Evolutionary conservation across 2,329 filamentous ascomycete genomes (phyloP).

Genomic region (Sordariomycetes sp.): DNA sequence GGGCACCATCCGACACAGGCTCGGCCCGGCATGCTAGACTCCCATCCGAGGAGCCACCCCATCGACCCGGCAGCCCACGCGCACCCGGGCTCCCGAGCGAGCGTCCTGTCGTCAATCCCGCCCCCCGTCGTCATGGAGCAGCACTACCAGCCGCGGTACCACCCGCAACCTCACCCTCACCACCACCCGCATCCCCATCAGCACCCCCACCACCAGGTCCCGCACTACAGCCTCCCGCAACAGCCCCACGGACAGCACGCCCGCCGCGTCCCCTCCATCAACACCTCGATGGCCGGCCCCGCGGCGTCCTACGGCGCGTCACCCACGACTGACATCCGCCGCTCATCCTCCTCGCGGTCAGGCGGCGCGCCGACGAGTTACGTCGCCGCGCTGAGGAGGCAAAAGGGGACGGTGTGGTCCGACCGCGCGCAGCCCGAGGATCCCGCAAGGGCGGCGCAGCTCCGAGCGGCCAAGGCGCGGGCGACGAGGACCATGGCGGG

Average conservation of each 20-base stretch:
- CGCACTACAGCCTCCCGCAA: conserved; percentile 9
- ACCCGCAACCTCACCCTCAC: conserved; percentile 3
- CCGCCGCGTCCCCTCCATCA: conserved; percentile 46
- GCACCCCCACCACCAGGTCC: neutral
- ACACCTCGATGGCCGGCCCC: conserved; percentile 53
- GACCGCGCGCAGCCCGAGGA: conserved; percentile 90
- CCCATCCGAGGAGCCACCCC: conserved; percentile 12
- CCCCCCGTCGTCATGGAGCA: conserved; percentile 5
- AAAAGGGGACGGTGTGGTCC: conserved; percentile 98
- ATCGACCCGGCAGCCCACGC: conserved; percentile 24
- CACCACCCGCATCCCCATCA: neutral
- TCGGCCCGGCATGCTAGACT: conserved; percentile 6
- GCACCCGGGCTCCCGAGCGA: conserved; percentile 42
- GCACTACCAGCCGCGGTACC: conserved; percentile 2
- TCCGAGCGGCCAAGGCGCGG: conserved; percentile 75
- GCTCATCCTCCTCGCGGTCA: conserved; percentile 73
- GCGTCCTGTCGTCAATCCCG: conserved; percentile 23
- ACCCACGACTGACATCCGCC: conserved; percentile 45
- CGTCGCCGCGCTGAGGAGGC: conserved; percentile 87
- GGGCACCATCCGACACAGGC: neutral
- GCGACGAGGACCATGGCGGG: conserved; percentile 74
- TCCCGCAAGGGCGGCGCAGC: conserved; percentile 67
- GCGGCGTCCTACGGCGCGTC: conserved; percentile 44
- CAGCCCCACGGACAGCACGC: conserved; percentile 10
- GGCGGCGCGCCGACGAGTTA: conserved; percentile 59